A percentile compares a stretch with the other conserved stretches of the same genome.
phyloP scores from a whole-genome alignment of 2,329 filamentous ascomycete species.

The Trichoderma sp. region DNA sequence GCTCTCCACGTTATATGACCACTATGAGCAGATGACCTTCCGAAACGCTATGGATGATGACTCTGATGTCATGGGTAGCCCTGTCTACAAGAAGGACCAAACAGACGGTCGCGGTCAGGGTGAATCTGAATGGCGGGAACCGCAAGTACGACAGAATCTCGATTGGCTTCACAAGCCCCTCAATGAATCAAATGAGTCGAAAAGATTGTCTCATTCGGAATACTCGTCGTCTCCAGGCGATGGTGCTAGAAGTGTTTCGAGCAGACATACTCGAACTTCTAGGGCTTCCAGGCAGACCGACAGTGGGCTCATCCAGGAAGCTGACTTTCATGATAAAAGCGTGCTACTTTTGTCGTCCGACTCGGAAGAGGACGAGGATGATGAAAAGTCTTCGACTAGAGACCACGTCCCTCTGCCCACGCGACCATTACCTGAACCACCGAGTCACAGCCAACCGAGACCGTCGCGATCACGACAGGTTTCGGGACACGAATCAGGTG shows the following conservation, averaged over 20 bases:
- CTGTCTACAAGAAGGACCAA: not conserved
- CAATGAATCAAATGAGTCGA: slow-evolving; percentile 26
- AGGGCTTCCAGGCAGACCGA: slow-evolving; percentile 53
- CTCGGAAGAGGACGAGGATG: slow-evolving; percentile 53
- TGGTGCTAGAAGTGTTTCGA: slow-evolving; percentile 55
- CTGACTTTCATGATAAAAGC: slow-evolving; percentile 57
- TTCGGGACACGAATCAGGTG: slow-evolving; percentile 22
- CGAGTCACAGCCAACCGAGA: slow-evolving; percentile 5
- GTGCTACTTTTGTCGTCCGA: slow-evolving; percentile 60
- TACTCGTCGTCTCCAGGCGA: slow-evolving; percentile 39
- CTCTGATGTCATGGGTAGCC: slow-evolving; percentile 14
- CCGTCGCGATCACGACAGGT: slow-evolving; percentile 30
- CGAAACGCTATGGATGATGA: slow-evolving; percentile 42
- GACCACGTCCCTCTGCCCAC: slow-evolving; percentile 31
- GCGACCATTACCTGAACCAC: slow-evolving; percentile 30
- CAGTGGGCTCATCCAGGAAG: slow-evolving; percentile 49
- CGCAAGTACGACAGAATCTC: slow-evolving; percentile 13
- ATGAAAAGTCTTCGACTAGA: slow-evolving; percentile 23
- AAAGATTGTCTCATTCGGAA: slow-evolving; percentile 26
- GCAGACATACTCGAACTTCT: slow-evolving; percentile 56
- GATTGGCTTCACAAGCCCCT: slow-evolving; percentile 21
- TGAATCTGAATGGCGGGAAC: slow-evolving; percentile 7
- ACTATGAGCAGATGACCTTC: slow-evolving; percentile 60
- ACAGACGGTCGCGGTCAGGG: slow-evolving; percentile 7
- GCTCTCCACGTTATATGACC: slow-evolving; percentile 55